Base-by-base conservation (phyloP, 371 early-diverging fungal genomes). In the Mucor saturninus region DNA sequence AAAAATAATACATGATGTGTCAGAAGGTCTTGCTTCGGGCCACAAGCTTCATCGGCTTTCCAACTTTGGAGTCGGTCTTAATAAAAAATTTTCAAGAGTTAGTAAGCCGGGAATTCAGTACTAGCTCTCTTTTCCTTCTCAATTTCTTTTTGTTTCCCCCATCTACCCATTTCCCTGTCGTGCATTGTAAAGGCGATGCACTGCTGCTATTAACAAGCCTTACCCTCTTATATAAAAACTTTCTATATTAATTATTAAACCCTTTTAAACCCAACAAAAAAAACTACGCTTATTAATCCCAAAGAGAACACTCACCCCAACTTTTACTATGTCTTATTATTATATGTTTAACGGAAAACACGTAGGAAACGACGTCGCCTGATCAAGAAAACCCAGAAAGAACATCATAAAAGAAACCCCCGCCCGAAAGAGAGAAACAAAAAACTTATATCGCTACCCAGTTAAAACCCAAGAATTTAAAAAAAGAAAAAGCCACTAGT, bases 311-410 rank as follows among this genome's bases (percentile, higher is more conserved):
- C 42, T 39, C 35, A 52, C 4, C 52, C 26, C 39, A 40, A 42
- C 61, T 43, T 53, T 30, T 35, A 60, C 43, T 21, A 69, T 69
- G 69, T 61, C 69, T 32, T 69, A 69, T 55, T 69, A 56, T 64
- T 69, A 69, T 39, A 69, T 69, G 69, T 61, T 64, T 30, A 69
- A 69, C 69, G 69, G 69, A 60, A 69, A 69, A 55, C 69, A 69
- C 65, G 69, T 69, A 64, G 69, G 69, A 64, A 69, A 69, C 58
- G 69, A 69, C 57, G 69, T 69, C 51, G 69, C 64, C 57, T 69
- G 69, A 68, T 64, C 62, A 52, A 56, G 57, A 61, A 21, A 57
- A 46, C 50, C 57, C 42, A 38, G 29, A 37, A 54, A 13, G 4
- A 11, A 42, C 6, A 38, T 8, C 39, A 38, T 10, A 29, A 26